Percentiles rank a stretch among this genome's conserved stretches.
phyloP scores from a whole-genome alignment of 1,284 basidiomycete genomes.

The Ganoderma lucidum region DNA sequence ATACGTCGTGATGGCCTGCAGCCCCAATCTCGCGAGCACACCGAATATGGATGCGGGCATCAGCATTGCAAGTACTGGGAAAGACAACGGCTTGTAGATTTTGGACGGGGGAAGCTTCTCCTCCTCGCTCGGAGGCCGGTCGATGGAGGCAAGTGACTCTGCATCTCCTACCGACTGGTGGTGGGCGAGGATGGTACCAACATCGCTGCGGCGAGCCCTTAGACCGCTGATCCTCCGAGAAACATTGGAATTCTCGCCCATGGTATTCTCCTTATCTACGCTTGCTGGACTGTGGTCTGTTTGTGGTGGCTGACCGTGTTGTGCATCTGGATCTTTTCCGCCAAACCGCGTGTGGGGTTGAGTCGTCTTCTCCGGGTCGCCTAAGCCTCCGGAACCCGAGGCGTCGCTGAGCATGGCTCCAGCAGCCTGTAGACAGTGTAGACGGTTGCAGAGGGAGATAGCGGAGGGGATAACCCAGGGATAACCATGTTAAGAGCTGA shows the following conservation, averaged over 20 bases:
- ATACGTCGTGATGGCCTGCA: constrained; percentile 77
- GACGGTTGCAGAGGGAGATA: background rate
- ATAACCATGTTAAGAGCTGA: background rate
- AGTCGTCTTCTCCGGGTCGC: background rate
- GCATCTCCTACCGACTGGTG: constrained; percentile 47
- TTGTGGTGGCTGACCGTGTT: constrained; percentile 3
- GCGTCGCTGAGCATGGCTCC: background rate
- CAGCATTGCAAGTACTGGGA: constrained; percentile 73
- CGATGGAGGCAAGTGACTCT: constrained; percentile 56
- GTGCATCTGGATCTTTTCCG: background rate
- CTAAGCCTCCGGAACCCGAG: background rate
- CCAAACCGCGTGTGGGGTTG: background rate
- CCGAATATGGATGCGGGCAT: constrained; percentile 84
- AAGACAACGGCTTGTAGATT: constrained; percentile 65
- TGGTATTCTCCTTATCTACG: background rate
- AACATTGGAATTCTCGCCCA: background rate
- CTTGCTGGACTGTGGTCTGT: constrained; percentile 3
- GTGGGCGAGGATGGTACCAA: constrained; percentile 46
- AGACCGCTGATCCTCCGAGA: background rate
- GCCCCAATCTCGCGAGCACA: constrained; percentile 78
- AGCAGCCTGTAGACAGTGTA: background rate
- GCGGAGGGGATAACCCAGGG: background rate
- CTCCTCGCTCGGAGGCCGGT: constrained; percentile 56
- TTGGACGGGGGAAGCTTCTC: constrained; percentile 54
- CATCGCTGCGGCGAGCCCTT: constrained; percentile 34